Conservation (phyloP, 225 moss, liverwort and hornwort genomes). For the Physcomitrellopsis africana region DNA sequence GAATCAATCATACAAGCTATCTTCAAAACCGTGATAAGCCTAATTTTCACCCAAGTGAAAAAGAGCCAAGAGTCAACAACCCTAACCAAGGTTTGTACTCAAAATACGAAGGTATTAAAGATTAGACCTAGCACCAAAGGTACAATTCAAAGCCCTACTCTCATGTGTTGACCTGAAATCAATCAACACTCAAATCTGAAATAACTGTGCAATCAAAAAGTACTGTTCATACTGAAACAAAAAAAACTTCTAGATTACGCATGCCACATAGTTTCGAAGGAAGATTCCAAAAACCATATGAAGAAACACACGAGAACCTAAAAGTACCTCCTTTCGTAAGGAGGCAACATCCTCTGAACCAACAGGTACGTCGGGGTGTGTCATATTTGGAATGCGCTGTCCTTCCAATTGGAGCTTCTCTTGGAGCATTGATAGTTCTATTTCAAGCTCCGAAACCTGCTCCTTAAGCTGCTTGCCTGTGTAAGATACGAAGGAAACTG, state of each 20-base stretch:
- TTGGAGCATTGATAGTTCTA: slow-evolving; percentile 62
- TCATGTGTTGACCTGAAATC: slow-evolving; percentile 9
- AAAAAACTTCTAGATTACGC: slow-evolving; percentile 14
- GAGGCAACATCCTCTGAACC: slow-evolving; percentile 84
- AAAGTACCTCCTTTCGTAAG: slow-evolving; percentile 75
- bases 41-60: not conserved
- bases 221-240: not conserved
- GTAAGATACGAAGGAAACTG: not conserved
- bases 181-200: not conserved
- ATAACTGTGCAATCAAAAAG: not conserved
- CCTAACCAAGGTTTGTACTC: not conserved
- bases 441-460: slow-evolving; percentile 85
- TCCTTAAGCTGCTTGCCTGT: slow-evolving; percentile 92
- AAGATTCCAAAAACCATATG: not conserved
- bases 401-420: slow-evolving; percentile 91
- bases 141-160: not conserved
- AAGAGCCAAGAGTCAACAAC: not conserved
- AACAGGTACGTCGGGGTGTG: slow-evolving; percentile 89
- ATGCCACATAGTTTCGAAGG: slow-evolving; percentile 5
- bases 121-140: not conserved
- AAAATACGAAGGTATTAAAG: not conserved
- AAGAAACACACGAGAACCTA: slow-evolving; percentile 13
- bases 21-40: not conserved
- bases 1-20: no score
- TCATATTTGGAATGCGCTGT: slow-evolving; percentile 93